Conservation (phyloP, 306 rosid genomes). For the Canavalia ensiformis region DNA sequence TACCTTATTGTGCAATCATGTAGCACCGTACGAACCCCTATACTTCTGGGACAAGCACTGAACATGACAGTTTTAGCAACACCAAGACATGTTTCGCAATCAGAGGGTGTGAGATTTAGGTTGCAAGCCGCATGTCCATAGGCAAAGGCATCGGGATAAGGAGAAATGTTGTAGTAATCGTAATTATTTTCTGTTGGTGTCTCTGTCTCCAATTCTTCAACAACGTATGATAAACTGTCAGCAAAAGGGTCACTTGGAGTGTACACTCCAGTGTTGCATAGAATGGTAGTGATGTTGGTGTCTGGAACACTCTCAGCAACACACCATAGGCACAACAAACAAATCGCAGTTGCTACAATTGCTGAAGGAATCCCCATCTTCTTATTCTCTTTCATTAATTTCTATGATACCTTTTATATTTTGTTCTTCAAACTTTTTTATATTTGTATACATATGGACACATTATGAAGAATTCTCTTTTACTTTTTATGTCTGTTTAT, state of each 20-base stretch:
- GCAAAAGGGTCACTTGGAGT: constrained; percentile 71
- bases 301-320: constrained; percentile 54
- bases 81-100: constrained; percentile 70
- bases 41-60: constrained; percentile 51
- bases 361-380: constrained; percentile 41
- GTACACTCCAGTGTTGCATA: constrained; percentile 63
- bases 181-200: constrained; percentile 50
- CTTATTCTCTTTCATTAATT: constrained; percentile 14
- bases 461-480: background rate
- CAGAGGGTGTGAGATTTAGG: constrained; percentile 63
- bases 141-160: constrained; percentile 81
- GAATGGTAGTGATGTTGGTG: constrained; percentile 51
- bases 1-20: constrained; percentile 75
- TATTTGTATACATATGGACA: background rate
- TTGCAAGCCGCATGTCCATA: constrained; percentile 79
- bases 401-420: background rate
- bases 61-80: constrained; percentile 61
- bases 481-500: background rate
- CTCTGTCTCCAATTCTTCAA: constrained; percentile 56
- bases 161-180: constrained; percentile 69
- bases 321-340: constrained; percentile 35
- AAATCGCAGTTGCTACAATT: constrained; percentile 36
- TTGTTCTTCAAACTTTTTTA: no score
- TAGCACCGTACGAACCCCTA: constrained; percentile 72
- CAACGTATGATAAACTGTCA: constrained; percentile 60